phyloP scores from a whole-genome alignment of 2,329 filamentous ascomycete species.

The Penicillium sp. region DNA sequence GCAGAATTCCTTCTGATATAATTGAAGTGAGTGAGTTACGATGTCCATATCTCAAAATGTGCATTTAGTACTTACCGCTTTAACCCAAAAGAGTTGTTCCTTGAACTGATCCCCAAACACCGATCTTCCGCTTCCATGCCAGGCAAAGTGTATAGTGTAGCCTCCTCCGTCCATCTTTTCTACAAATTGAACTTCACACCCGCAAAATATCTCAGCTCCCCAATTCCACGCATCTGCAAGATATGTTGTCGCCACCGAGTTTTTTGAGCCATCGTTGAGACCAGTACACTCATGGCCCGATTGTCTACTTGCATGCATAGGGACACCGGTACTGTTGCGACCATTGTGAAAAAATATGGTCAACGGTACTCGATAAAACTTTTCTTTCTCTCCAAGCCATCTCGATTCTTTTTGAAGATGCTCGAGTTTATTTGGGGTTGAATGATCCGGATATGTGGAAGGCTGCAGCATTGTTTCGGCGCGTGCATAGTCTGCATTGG shows the following conservation, averaged over 20 bases:
- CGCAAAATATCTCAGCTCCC: constrained; percentile 69
- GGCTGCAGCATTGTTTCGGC: constrained; percentile 19
- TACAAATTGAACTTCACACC: constrained; percentile 64
- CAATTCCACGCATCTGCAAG: constrained; percentile 69
- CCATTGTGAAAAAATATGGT: constrained; percentile 63
- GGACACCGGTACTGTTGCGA: constrained; percentile 62
- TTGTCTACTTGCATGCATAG: constrained; percentile 59
- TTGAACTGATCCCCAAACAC: constrained; percentile 55
- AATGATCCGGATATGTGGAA: constrained; percentile 7
- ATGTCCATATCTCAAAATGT: not conserved
- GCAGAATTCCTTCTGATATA: constrained; percentile 53
- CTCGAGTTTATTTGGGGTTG: constrained; percentile 5
- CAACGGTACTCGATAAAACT: constrained; percentile 58
- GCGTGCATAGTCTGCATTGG: constrained; percentile 12
- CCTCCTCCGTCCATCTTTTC: constrained; percentile 55
- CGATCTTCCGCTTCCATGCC: constrained; percentile 59
- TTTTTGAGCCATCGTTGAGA: constrained; percentile 63
- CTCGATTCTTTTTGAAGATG: constrained; percentile 4
- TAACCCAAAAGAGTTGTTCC: constrained; percentile 64
- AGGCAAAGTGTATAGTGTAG: constrained; percentile 64
- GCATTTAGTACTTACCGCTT: constrained; percentile 40
- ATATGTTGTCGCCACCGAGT: constrained; percentile 60
- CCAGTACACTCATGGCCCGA: constrained; percentile 64
- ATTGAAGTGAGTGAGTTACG: not conserved
- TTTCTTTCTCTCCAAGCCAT: constrained; percentile 45